Conservation (phyloP, 2,329 filamentous ascomycete species). For the Trichoderma semiorbis region DNA sequence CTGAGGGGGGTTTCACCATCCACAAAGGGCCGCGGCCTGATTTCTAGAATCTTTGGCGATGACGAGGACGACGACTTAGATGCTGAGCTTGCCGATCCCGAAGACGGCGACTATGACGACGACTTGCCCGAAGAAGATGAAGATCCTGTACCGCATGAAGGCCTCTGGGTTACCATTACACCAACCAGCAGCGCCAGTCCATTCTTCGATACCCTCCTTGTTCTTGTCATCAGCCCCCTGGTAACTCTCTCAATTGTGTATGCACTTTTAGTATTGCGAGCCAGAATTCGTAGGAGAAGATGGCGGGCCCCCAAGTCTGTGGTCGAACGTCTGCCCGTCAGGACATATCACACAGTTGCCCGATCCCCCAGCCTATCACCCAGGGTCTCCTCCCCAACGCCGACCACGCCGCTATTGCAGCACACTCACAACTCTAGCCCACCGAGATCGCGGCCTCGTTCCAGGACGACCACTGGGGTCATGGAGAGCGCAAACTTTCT, state of each 20-base stretch:
- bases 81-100: conserved; percentile 27
- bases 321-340: conserved; percentile 88
- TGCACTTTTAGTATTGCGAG: conserved; percentile 78
- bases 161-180: conserved; percentile 94
- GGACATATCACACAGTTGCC: conserved; percentile 86
- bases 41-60: conserved; percentile 50
- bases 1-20: conserved; percentile 4
- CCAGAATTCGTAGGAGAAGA: conserved; percentile 79
- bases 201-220: conserved; percentile 94
- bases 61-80: conserved; percentile 29
- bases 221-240: conserved; percentile 90
- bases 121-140: conserved; percentile 21
- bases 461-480: conserved; percentile 61
- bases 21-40: conserved; percentile 39
- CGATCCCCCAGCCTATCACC: conserved; percentile 53
- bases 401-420: conserved; percentile 77
- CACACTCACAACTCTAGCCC: conserved; percentile 46
- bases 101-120: conserved; percentile 23
- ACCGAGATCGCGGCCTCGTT: conserved; percentile 56
- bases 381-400: conserved; percentile 63
- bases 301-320: conserved; percentile 98
- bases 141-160: conserved; percentile 49
- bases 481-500: conserved; percentile 48
- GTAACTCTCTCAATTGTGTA: conserved; percentile 93
- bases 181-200: conserved; percentile 86